phyloP scores from a whole-genome alignment of 2,329 filamentous ascomycete species.

The Cordyceps javanica region DNA sequence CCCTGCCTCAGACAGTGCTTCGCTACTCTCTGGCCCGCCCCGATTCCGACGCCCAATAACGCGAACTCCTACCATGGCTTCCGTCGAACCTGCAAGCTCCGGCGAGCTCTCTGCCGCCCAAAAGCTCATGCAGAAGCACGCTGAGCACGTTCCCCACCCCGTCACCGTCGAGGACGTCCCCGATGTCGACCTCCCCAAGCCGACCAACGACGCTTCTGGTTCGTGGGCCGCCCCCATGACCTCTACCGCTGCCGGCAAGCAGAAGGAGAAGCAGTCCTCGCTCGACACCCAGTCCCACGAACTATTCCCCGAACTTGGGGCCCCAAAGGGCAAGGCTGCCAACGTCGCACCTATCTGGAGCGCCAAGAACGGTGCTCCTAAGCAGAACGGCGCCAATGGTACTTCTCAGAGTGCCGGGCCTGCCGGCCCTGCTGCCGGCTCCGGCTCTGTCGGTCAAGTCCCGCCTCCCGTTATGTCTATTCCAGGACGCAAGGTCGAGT shows the following conservation, averaged over 20 bases:
- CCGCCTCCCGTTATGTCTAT: constrained; percentile 60
- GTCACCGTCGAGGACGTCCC: constrained; percentile 73
- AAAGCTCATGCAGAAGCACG: constrained; percentile 59
- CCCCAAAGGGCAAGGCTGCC: constrained; percentile 58
- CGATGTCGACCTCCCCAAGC: constrained; percentile 69
- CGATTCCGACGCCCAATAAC: constrained; percentile 14
- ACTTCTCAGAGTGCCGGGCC: constrained; percentile 57
- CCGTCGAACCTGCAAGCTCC: constrained; percentile 23
- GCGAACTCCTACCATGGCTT: constrained; percentile 34
- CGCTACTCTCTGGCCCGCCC: neutral
- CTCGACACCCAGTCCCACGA: constrained; percentile 86
- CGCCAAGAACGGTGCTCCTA: constrained; percentile 53
- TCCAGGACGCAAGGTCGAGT: constrained; percentile 76
- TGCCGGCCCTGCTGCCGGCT: constrained; percentile 50
- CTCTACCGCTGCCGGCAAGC: constrained; percentile 62
- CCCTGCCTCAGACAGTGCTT: neutral
- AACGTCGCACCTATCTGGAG: constrained; percentile 72
- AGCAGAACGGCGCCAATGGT: constrained; percentile 47
- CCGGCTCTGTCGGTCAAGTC: constrained; percentile 26
- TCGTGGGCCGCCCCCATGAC: constrained; percentile 45
- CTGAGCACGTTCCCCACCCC: constrained; percentile 42
- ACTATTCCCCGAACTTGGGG: constrained; percentile 86
- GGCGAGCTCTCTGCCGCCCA: constrained; percentile 49
- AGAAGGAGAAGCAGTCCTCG: constrained; percentile 45
- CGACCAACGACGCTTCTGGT: constrained; percentile 38